Evolutionary conservation across 768 basidiomycete genomes (phyloP).

Genomic region (Naematelia aurantialba): DNA sequence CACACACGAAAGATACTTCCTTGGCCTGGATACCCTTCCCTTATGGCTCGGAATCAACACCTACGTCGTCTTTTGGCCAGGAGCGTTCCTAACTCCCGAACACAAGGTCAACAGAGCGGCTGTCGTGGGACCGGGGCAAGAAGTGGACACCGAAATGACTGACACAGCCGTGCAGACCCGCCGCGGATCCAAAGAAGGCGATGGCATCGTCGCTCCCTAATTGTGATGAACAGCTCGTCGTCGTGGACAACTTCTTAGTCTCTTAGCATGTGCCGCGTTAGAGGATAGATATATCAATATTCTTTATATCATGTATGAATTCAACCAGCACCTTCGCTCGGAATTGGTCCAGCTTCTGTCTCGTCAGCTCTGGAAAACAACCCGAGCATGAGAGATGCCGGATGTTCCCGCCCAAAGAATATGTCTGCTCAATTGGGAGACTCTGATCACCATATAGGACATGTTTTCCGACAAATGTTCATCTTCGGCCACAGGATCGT

Average conservation of each 20-base stretch:
- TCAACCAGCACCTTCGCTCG: not conserved
- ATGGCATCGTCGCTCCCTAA: not conserved
- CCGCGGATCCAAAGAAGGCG: not conserved
- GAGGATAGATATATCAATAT: not conserved
- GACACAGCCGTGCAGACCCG: not conserved
- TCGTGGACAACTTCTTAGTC: too few species aligned
- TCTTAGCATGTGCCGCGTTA: not conserved
- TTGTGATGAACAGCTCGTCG: not conserved
- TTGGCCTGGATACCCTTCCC: slow-evolving; percentile 46
- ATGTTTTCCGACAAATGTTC: too few species aligned
- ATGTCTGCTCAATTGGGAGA: too few species aligned
- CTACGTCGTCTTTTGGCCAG: slow-evolving; percentile 48
- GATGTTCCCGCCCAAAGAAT: too few species aligned
- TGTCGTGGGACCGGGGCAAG: not conserved
- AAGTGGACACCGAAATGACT: not conserved
- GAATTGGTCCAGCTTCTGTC: too few species aligned
- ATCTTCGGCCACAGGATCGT: slow-evolving; percentile 4
- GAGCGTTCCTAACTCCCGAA: slow-evolving; percentile 37
- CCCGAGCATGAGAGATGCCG: too few species aligned
- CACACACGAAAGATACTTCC: slow-evolving; percentile 47
- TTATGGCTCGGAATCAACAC: slow-evolving; percentile 43
- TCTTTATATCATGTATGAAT: not conserved
- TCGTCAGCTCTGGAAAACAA: too few species aligned
- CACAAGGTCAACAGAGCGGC: not conserved
- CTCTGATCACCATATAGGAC: too few species aligned